These are phyloP conservation scores for Avena insularis DNA, from an alignment of 176 grass and related monocot genomes.

Conservation along the genomic window DNA sequence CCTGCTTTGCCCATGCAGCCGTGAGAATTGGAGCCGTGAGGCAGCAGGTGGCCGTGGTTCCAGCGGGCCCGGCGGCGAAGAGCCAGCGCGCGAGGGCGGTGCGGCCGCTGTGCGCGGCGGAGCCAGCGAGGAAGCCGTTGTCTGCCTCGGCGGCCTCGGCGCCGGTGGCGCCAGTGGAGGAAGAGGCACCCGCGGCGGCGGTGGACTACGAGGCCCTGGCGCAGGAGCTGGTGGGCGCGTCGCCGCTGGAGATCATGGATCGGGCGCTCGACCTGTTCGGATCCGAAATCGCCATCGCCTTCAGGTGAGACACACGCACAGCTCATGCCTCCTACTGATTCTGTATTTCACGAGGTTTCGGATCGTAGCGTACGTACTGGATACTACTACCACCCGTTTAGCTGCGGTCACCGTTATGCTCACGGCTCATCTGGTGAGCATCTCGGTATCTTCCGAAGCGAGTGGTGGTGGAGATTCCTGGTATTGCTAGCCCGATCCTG, in stretches of 20 bases:
- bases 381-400: background rate
- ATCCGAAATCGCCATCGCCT: conserved; percentile 91
- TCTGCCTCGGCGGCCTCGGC: conserved; percentile 45
- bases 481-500: background rate
- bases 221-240: conserved; percentile 67
- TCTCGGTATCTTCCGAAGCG: conserved; percentile 41
- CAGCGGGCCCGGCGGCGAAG: conserved; percentile 24
- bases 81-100: conserved; percentile 54
- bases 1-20: conserved; percentile 40
- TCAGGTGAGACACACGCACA: conserved; percentile 61
- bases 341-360: background rate
- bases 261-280: conserved; percentile 87
- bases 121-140: conserved; percentile 60
- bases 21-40: conserved; percentile 49
- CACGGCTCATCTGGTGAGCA: background rate
- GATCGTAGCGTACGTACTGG: background rate
- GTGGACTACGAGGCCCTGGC: conserved; percentile 77
- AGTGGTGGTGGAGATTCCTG: conserved; percentile 41
- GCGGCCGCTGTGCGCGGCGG: conserved; percentile 62
- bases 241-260: conserved; percentile 94
- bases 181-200: conserved; percentile 16
- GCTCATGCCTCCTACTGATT: background rate
- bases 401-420: background rate
- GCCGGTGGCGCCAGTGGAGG: conserved; percentile 36
- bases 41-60: conserved; percentile 54